Evolutionary conservation across 1,284 basidiomycete species (phyloP).

Genomic region (Trametes sp.): DNA sequence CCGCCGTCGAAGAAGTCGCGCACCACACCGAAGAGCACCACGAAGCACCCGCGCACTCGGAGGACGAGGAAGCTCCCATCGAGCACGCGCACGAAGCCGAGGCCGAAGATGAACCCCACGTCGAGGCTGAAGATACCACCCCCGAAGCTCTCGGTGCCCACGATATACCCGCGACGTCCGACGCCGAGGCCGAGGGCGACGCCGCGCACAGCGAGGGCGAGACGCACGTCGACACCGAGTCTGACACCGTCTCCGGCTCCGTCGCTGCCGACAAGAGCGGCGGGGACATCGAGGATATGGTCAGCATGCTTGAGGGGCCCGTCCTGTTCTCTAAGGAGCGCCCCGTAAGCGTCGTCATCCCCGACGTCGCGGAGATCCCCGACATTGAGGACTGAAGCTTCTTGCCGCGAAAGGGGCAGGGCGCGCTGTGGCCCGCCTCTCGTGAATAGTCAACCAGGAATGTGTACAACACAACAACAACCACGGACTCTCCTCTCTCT

Average conservation of each 20-base stretch:
- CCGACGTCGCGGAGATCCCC: slow-evolving; percentile 44
- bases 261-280: slow-evolving; percentile 37
- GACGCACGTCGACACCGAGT: slow-evolving; percentile 33
- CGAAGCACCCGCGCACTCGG: slow-evolving; percentile 11
- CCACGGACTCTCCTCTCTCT: slow-evolving; percentile 7
- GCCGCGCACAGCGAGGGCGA: slow-evolving; percentile 30
- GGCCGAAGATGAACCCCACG: slow-evolving; percentile 10
- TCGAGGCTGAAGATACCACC: slow-evolving; percentile 16
- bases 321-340: slow-evolving; percentile 27
- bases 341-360: slow-evolving; percentile 45
- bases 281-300: slow-evolving; percentile 65
- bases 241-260: slow-evolving; percentile 30
- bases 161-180: slow-evolving; percentile 22
- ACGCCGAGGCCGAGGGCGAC: slow-evolving; percentile 36
- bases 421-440: neutral
- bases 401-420: neutral
- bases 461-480: slow-evolving; percentile 14
- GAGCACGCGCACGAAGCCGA: slow-evolving; percentile 4
- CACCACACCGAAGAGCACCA: slow-evolving; percentile 10
- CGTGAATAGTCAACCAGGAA: slow-evolving; percentile 15
- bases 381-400: slow-evolving; percentile 40
- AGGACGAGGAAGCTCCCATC: slow-evolving; percentile 19
- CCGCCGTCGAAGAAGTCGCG: slow-evolving; percentile 6
- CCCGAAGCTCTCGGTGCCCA: slow-evolving; percentile 9
- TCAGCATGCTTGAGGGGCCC: slow-evolving; percentile 63